These are phyloP conservation scores for Lotmaria passim DNA, from an alignment of 208 protist species.

Conservation along the genomic window DNA sequence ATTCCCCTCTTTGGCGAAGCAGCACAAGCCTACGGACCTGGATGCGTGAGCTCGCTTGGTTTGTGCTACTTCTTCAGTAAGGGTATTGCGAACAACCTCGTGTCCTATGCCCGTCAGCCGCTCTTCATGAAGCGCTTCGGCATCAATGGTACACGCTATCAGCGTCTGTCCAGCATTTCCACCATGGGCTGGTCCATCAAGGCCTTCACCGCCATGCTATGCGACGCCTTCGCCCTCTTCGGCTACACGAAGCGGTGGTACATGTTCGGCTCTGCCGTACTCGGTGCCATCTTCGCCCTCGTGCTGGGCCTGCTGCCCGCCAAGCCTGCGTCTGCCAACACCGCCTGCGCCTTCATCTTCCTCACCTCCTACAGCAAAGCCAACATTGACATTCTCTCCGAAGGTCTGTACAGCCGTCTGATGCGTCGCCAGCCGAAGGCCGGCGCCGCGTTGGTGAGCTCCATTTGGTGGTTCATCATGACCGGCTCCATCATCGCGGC, in stretches of 20 bases:
- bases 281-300: slow-evolving; percentile 44
- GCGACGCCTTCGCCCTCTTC: slow-evolving; percentile 63
- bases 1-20: slow-evolving; percentile 51
- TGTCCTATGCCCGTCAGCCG: slow-evolving; percentile 39
- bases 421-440: slow-evolving; percentile 50
- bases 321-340: slow-evolving; percentile 35
- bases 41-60: slow-evolving; percentile 36
- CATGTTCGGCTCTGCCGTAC: slow-evolving; percentile 41
- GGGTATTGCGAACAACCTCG: slow-evolving; percentile 52
- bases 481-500: slow-evolving; percentile 47
- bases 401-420: slow-evolving; percentile 76
- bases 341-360: slow-evolving; percentile 58
- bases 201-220: slow-evolving; percentile 58
- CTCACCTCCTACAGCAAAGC: slow-evolving; percentile 48
- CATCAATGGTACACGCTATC: slow-evolving; percentile 44
- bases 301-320: slow-evolving; percentile 47
- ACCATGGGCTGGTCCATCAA: slow-evolving; percentile 73
- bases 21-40: slow-evolving; percentile 45
- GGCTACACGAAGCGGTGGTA: slow-evolving; percentile 83
- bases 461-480: slow-evolving; percentile 69
- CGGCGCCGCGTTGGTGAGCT: slow-evolving; percentile 62
- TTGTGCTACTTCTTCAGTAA: slow-evolving; percentile 61
- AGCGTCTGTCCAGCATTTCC: slow-evolving; percentile 50
- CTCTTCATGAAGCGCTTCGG: slow-evolving; percentile 59
- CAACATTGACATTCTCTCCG: slow-evolving; percentile 73